A percentile compares a stretch with the other conserved stretches of the same genome.
These are phyloP conservation scores for Penicillium mononematosum DNA, from an alignment of 495 filamentous ascomycete genomes.

Conservation along the genomic window DNA sequence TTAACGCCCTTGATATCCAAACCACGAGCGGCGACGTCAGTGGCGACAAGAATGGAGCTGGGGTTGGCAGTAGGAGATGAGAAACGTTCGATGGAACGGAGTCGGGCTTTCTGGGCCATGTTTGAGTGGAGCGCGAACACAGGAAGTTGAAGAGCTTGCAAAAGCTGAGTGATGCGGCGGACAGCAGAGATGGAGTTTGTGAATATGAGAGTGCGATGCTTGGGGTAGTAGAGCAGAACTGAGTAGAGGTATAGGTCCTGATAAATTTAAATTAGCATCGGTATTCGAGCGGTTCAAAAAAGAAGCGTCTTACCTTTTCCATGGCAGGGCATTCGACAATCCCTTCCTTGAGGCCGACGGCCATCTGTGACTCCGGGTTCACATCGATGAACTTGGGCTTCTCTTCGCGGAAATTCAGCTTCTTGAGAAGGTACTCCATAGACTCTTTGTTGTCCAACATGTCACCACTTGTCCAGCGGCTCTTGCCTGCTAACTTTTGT, in stretches of 20 bases:
- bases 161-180: conserved; percentile 78
- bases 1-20: conserved; percentile 90
- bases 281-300: neutral
- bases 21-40: conserved; percentile 94
- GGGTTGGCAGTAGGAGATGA: conserved; percentile 57
- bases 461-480: conserved; percentile 50
- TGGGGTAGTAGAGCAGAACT: conserved; percentile 77
- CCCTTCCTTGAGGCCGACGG: conserved; percentile 79
- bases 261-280: conserved; percentile 13
- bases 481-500: conserved; percentile 81
- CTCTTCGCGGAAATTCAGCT: conserved; percentile 78
- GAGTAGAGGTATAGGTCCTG: conserved; percentile 92
- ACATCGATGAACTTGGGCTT: conserved; percentile 90
- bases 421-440: conserved; percentile 89
- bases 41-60: conserved; percentile 80
- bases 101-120: conserved; percentile 95
- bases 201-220: conserved; percentile 79
- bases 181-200: conserved; percentile 94
- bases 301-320: conserved; percentile 68
- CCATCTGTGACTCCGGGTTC: conserved; percentile 84
- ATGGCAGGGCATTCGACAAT: conserved; percentile 86
- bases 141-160: conserved; percentile 78
- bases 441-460: conserved; percentile 72
- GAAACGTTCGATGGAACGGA: conserved; percentile 90
- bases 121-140: conserved; percentile 82